These are phyloP conservation scores for Ophiosphaerella korrae DNA, from an alignment of 2,329 filamentous ascomycete species.

Conservation along the genomic window DNA sequence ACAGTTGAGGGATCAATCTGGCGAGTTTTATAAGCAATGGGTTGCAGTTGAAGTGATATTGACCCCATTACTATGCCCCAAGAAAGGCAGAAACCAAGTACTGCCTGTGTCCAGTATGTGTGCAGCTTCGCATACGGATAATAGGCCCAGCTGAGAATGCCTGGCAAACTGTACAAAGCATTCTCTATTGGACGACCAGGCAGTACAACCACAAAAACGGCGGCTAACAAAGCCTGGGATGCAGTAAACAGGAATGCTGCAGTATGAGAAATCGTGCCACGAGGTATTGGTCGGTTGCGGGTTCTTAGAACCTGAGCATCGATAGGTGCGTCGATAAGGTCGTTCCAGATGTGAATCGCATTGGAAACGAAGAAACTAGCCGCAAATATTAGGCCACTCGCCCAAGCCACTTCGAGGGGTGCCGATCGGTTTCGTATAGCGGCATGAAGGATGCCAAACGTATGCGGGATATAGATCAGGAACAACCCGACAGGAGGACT, in stretches of 20 bases:
- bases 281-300: conserved; percentile 33
- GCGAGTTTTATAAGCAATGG: background rate
- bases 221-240: conserved; percentile 50
- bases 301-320: conserved; percentile 52
- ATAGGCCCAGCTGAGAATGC: conserved; percentile 50
- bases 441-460: conserved; percentile 48
- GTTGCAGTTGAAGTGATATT: background rate
- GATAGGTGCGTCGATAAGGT: conserved; percentile 59
- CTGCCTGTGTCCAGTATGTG: conserved; percentile 59
- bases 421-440: conserved; percentile 26
- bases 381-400: conserved; percentile 52
- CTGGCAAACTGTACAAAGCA: conserved; percentile 47
- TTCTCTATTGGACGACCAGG: conserved; percentile 42
- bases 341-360: conserved; percentile 58
- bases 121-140: conserved; percentile 60
- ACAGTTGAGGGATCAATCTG: background rate
- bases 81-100: conserved; percentile 50
- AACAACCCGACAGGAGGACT: conserved; percentile 49
- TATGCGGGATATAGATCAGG: conserved; percentile 53
- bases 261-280: conserved; percentile 53
- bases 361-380: conserved; percentile 44
- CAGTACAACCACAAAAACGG: conserved; percentile 50
- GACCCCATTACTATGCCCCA: conserved; percentile 7
- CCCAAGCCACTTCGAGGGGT: background rate
- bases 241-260: conserved; percentile 47